Percentiles rank a stretch among this genome's conserved stretches.
Conservation (phyloP, 495 filamentous ascomycete species). For the Xylaria flabelliformis region DNA sequence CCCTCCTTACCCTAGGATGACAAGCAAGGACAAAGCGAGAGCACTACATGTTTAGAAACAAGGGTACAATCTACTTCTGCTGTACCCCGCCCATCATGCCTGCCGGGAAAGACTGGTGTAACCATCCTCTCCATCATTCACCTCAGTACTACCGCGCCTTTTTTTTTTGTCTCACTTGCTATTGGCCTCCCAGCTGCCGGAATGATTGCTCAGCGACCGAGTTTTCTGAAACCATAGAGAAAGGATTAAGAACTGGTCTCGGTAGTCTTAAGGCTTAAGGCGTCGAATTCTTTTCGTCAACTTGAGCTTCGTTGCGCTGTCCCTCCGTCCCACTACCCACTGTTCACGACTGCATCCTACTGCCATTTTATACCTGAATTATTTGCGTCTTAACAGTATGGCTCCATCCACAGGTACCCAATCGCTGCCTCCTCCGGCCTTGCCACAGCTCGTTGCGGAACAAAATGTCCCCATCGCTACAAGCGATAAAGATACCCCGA, state of each 20-base stretch:
- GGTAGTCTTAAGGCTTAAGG: not conserved
- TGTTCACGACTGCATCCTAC: not conserved
- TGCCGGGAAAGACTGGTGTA: not conserved
- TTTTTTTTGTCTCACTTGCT: not conserved
- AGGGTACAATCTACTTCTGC: slow-evolving; percentile 6
- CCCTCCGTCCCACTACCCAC: not conserved
- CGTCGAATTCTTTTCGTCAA: not conserved
- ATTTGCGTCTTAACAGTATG: slow-evolving; percentile 30
- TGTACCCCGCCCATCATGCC: slow-evolving; percentile 1
- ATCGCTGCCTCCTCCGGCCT: slow-evolving; percentile 87
- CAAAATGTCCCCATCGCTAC: slow-evolving; percentile 85
- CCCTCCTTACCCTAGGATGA: not conserved
- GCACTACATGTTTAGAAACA: not conserved
- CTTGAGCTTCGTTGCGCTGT: not conserved
- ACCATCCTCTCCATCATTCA: not conserved
- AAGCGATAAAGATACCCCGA: slow-evolving; percentile 85
- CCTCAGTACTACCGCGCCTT: not conserved
- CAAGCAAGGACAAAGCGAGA: not conserved
- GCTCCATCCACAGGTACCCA: slow-evolving; percentile 66
- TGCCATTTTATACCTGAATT: not conserved
- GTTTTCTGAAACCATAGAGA: not conserved
- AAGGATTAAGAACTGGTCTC: not conserved
- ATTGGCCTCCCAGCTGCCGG: not conserved
- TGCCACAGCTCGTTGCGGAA: slow-evolving; percentile 91
- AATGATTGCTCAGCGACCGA: not conserved